phyloP scores from a whole-genome alignment of 495 filamentous ascomycete species.

The Talaromyces trachyspermus region DNA sequence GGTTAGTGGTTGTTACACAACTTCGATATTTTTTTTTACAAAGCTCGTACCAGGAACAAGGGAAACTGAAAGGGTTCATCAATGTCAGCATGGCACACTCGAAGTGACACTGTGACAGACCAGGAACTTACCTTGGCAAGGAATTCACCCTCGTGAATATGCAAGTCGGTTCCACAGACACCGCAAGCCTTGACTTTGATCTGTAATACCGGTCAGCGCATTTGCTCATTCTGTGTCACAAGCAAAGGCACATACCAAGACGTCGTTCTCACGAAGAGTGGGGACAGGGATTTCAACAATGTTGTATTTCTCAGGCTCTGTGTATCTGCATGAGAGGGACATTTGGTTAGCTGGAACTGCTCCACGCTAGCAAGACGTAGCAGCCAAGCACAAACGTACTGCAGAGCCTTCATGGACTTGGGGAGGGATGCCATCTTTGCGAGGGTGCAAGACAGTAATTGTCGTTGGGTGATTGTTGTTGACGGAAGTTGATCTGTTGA shows the following conservation, averaged over 20 bases:
- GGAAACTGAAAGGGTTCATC: constrained; percentile 48
- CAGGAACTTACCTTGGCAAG: constrained; percentile 45
- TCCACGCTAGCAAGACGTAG: too few species aligned
- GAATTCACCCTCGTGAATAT: constrained; percentile 61
- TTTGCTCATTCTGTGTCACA: not conserved
- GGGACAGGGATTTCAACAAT: constrained; percentile 56
- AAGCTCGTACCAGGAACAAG: constrained; percentile 39
- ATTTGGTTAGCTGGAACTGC: not conserved
- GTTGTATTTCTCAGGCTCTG: constrained; percentile 51
- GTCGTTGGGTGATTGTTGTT: too few species aligned
- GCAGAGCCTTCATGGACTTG: constrained; percentile 54
- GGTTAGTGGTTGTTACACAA: not conserved
- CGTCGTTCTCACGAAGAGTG: constrained; percentile 49
- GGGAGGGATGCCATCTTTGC: constrained; percentile 27
- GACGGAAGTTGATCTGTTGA: not conserved
- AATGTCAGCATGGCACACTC: constrained; percentile 18
- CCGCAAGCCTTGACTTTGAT: constrained; percentile 57
- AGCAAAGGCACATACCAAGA: constrained; percentile 36
- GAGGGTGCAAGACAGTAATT: too few species aligned
- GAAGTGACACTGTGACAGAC: not conserved
- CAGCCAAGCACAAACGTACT: too few species aligned
- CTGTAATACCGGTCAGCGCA: constrained; percentile 12
- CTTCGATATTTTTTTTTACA: not conserved
- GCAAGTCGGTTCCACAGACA: constrained; percentile 60
- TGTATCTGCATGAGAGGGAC: constrained; percentile 38